These are phyloP conservation scores for Apiospora pterosperma DNA, from an alignment of 2,329 filamentous ascomycete genomes.

Conservation along the genomic window DNA sequence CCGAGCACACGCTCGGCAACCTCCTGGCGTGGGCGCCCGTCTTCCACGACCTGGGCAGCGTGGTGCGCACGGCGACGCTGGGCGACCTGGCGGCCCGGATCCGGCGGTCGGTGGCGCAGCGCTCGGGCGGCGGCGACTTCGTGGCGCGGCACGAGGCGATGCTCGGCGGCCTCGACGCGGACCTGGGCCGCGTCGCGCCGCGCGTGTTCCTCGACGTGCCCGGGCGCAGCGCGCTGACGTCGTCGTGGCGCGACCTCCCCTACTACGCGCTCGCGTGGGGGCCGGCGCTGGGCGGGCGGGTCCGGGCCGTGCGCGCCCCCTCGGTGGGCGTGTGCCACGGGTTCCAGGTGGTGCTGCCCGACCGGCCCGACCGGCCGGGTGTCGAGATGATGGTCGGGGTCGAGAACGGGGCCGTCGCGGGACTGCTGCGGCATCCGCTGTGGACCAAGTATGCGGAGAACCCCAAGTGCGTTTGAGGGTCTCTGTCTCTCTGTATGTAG, in stretches of 20 bases:
- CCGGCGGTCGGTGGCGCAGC: background rate
- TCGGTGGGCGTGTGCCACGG: conserved; percentile 10
- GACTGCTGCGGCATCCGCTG: background rate
- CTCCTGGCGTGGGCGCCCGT: conserved; percentile 4
- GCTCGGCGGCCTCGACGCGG: background rate
- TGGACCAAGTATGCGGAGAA: conserved; percentile 4
- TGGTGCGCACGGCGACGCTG: background rate
- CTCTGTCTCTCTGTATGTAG: background rate
- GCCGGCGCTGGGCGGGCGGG: conserved; percentile 21
- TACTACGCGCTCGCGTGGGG: conserved; percentile 32
- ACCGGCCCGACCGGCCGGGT: conserved; percentile 1
- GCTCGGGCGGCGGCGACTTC: background rate
- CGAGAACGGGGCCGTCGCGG: background rate
- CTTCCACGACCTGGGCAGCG: background rate
- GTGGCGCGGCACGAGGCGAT: conserved; percentile 1
- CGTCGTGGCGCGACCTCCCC: conserved; percentile 27
- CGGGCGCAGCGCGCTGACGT: background rate
- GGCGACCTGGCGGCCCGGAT: conserved; percentile 1
- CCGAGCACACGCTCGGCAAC: background rate
- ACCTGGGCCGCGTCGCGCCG: background rate
- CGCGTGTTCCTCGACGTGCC: background rate
- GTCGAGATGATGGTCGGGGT: conserved; percentile 6
- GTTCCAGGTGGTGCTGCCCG: conserved; percentile 10
- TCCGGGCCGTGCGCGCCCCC: conserved; percentile 28
- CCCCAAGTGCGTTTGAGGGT: background rate